Base-by-base conservation (phyloP, 2,329 filamentous ascomycete genomes). In the Aspergillus jensenii region DNA sequence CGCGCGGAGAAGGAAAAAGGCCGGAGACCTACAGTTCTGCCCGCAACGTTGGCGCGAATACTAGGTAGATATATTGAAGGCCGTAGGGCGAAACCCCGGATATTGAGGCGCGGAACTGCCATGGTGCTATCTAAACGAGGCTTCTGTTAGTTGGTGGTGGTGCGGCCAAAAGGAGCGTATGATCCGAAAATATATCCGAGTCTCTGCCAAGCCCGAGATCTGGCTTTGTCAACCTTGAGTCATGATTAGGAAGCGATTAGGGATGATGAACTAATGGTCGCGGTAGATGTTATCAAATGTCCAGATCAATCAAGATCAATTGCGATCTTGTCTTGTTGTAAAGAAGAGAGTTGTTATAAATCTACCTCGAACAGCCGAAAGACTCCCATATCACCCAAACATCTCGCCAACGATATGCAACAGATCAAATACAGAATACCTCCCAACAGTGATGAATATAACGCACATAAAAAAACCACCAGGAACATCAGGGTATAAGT, bases 1-100 rank as follows among this genome's bases (percentile, higher is more conserved):
- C 37, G 44, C 17, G 44, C 33, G 45, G 55, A 43, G 7, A 40
- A 61, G 2, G 62, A 64, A 17, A 67, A 68, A n/a, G 58, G 5
- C 23, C 60, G 62, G 15, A 27, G 7, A 51, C 15, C 27, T 12
- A 41, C n/a, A 27, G 37, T 12, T 23, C 58, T 78, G 23, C 75
- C 75, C 63, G 71, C 62, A 19, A 27, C 31, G 21, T 37, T 48
- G n/a, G 23, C 40, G 25, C 39, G 45, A 39, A 44, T 27, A 21
- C 39, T 37, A 21, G n/a, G 48, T 14, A 27, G 48, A 33, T 12
- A 50, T 21, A 25, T 17, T 35, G 41, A 33, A 46, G 23, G 48
- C 17, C 49, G 50, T 25, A 56, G 39, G 5, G 49, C 46, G 25
- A 45, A 44, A 23, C 47, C 31, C 6, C 44, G 49, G 25, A 15